These are phyloP conservation scores for Aspergillus felis DNA, from an alignment of 2,329 filamentous ascomycete genomes.

Conservation along the genomic window DNA sequence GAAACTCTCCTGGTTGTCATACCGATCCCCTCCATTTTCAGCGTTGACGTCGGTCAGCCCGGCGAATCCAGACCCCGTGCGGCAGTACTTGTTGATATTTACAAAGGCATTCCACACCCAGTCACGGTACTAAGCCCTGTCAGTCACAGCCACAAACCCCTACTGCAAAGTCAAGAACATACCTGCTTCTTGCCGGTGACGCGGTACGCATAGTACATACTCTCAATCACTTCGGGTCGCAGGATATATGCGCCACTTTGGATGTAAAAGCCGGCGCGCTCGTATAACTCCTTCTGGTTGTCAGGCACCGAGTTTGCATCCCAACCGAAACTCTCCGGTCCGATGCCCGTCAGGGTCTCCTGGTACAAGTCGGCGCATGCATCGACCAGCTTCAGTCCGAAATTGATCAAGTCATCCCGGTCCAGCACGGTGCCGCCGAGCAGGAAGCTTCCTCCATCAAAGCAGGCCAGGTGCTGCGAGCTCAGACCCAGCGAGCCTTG, in stretches of 20 bases:
- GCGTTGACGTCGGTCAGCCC: conserved; percentile 64
- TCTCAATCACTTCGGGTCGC: conserved; percentile 78
- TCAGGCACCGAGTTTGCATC: conserved; percentile 47
- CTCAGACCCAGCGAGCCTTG: conserved; percentile 32
- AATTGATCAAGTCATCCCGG: conserved; percentile 64
- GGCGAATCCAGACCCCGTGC: conserved; percentile 64
- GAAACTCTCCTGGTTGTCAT: conserved; percentile 79
- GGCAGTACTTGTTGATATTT: conserved; percentile 61
- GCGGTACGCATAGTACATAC: conserved; percentile 81
- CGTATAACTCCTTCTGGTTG: conserved; percentile 57
- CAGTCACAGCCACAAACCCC: conserved; percentile 3
- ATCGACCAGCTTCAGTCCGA: conserved; percentile 67
- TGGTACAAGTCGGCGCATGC: conserved; percentile 72
- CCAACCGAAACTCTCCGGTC: conserved; percentile 70
- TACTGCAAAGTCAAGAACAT: background rate
- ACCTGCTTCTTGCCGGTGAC: conserved; percentile 65
- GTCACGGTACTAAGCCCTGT: conserved; percentile 60
- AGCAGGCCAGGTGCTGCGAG: conserved; percentile 64
- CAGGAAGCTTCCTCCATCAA: conserved; percentile 81
- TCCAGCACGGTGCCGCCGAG: conserved; percentile 70
- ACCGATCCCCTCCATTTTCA: conserved; percentile 55
- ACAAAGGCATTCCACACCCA: conserved; percentile 79
- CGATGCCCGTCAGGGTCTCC: conserved; percentile 66
- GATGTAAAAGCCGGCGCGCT: conserved; percentile 69
- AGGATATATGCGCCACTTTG: conserved; percentile 59